Conservation (phyloP, 1,139 yeast species). For the Yamadazyma kanchanaburiensis region DNA sequence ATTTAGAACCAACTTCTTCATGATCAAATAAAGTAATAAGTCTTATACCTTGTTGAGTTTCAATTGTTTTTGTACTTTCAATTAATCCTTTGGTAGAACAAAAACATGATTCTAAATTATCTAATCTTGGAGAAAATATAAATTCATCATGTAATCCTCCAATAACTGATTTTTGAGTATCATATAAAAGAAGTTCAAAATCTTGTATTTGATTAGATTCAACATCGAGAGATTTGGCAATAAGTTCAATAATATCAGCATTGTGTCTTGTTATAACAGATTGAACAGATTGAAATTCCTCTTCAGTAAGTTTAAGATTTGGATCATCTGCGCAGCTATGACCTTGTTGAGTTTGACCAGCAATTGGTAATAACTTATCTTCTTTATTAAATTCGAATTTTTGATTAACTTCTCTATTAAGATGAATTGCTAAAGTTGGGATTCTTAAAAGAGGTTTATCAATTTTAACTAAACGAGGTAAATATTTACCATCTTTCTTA, state of each 20-base stretch:
- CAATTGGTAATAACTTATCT: slow-evolving; percentile 80
- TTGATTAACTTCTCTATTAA: slow-evolving; percentile 70
- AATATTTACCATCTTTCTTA: slow-evolving; percentile 41
- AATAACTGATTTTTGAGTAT: slow-evolving; percentile 74
- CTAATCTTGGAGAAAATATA: slow-evolving; percentile 89
- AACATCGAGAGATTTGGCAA: slow-evolving; percentile 63
- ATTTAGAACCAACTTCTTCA: slow-evolving; percentile 89
- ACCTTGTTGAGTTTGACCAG: slow-evolving; percentile 57
- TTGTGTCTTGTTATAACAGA: slow-evolving; percentile 74
- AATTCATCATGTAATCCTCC: slow-evolving; percentile 93
- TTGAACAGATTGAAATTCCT: slow-evolving; percentile 64
- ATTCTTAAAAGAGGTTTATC: slow-evolving; percentile 84
- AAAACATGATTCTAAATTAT: slow-evolving; percentile 84
- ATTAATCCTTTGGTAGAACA: slow-evolving; percentile 72
- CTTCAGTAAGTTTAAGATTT: slow-evolving; percentile 39
- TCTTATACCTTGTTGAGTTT: slow-evolving; percentile 54
- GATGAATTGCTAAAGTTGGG: slow-evolving; percentile 93
- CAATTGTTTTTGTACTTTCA: slow-evolving; percentile 44
- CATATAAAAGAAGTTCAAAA: slow-evolving; percentile 85
- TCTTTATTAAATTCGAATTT: slow-evolving; percentile 91
- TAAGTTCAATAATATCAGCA: slow-evolving; percentile 59
- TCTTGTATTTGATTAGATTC: slow-evolving; percentile 63
- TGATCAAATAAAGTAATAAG: slow-evolving; percentile 85
- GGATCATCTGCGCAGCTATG: slow-evolving; percentile 46
- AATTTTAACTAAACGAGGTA: slow-evolving; percentile 71